Evolutionary conservation across 2,329 filamentous ascomycete genomes (phyloP).

Genomic region (Phyllosticta citribraziliensis): DNA sequence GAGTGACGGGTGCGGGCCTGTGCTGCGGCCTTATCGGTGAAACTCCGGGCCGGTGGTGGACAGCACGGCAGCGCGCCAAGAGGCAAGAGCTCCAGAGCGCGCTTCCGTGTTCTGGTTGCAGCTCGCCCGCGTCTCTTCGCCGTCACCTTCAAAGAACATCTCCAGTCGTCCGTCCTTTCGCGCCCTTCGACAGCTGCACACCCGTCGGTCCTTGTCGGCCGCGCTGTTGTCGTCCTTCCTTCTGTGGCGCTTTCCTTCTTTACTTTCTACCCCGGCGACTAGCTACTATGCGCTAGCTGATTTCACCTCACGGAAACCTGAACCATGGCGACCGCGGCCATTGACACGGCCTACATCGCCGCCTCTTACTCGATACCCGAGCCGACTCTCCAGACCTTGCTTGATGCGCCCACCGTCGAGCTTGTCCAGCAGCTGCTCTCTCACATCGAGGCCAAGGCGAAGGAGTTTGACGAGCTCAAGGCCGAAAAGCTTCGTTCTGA

Average conservation of each 20-base stretch:
- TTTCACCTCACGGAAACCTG: background rate
- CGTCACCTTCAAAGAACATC: conserved; percentile 10
- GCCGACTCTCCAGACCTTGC: conserved; percentile 49
- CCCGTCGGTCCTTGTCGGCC: conserved; percentile 6
- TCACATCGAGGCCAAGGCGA: conserved; percentile 67
- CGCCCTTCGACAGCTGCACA: background rate
- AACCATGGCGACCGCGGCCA: conserved; percentile 49
- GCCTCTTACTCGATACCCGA: conserved; percentile 61
- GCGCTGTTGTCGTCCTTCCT: conserved; percentile 11
- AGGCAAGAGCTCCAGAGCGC: background rate
- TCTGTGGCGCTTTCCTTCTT: conserved; percentile 12
- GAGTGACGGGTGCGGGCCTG: background rate
- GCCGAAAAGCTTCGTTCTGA: conserved; percentile 82
- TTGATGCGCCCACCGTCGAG: conserved; percentile 63
- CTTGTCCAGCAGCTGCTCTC: conserved; percentile 66
- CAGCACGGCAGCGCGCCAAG: background rate
- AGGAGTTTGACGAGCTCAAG: conserved; percentile 70
- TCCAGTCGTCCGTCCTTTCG: background rate
- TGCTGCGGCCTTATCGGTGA: background rate
- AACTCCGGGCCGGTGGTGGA: background rate
- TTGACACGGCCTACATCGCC: conserved; percentile 66
- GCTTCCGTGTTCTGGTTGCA: background rate
- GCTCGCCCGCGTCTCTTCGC: background rate
- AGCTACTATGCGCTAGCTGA: conserved; percentile 9
- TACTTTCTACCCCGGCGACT: conserved; percentile 1